These are phyloP conservation scores for Ganoderma boninense DNA, from an alignment of 1,284 basidiomycete species.

Conservation along the genomic window DNA sequence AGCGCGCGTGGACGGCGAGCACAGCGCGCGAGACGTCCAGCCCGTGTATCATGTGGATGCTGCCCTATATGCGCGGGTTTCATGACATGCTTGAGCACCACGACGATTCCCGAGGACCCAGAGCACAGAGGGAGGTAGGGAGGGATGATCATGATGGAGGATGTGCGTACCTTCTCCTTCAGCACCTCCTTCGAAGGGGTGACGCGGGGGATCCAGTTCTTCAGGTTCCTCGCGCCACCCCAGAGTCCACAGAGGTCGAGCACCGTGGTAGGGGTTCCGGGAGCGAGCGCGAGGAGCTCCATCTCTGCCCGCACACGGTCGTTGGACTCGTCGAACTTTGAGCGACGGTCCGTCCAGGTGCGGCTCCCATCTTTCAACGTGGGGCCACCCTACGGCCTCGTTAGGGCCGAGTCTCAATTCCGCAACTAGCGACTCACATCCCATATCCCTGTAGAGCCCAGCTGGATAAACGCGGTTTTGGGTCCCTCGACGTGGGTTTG, in stretches of 20 bases:
- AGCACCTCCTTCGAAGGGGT: slow-evolving; percentile 64
- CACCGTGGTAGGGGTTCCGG: slow-evolving; percentile 55
- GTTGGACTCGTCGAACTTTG: slow-evolving; percentile 49
- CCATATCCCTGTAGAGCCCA: slow-evolving; percentile 73
- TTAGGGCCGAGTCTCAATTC: too few species aligned
- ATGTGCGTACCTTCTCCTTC: slow-evolving; percentile 52
- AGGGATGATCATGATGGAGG: not conserved
- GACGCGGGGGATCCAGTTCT: slow-evolving; percentile 61
- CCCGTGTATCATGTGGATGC: slow-evolving; percentile 68
- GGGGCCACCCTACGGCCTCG: slow-evolving; percentile 23
- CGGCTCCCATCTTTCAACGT: slow-evolving; percentile 20
- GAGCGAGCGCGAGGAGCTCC: slow-evolving; percentile 60
- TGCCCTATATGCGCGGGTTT: slow-evolving; percentile 51
- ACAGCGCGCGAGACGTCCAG: slow-evolving; percentile 65
- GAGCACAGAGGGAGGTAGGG: not conserved
- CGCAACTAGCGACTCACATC: slow-evolving; percentile 51
- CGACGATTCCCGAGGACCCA: not conserved
- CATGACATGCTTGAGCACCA: not conserved
- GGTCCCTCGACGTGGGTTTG: slow-evolving; percentile 41
- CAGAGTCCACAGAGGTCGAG: slow-evolving; percentile 71
- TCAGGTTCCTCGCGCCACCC: slow-evolving; percentile 58
- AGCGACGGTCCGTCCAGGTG: slow-evolving; percentile 58
- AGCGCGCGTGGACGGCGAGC: slow-evolving; percentile 57
- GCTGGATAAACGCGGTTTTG: slow-evolving; percentile 56
- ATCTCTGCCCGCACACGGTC: slow-evolving; percentile 58